These are phyloP conservation scores for Cladosporium velox DNA, from an alignment of 2,329 filamentous ascomycete species.

Conservation along the genomic window DNA sequence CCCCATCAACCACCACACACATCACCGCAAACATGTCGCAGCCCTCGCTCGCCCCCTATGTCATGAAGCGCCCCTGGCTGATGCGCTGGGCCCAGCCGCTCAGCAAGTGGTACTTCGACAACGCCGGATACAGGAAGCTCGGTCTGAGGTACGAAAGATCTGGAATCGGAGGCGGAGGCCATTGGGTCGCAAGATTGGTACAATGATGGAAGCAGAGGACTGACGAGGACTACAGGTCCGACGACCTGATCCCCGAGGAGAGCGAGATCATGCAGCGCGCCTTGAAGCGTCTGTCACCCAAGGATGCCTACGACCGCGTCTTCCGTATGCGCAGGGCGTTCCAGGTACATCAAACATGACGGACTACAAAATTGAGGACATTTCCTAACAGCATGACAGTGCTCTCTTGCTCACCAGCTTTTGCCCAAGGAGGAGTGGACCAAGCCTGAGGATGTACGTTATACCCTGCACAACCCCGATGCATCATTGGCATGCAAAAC, in stretches of 20 bases:
- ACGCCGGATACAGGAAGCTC: slow-evolving; percentile 88
- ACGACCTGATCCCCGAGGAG: slow-evolving; percentile 95
- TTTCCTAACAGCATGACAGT: slow-evolving; percentile 46
- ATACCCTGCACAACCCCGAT: not conserved
- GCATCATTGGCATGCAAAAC: not conserved
- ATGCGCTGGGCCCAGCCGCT: slow-evolving; percentile 75
- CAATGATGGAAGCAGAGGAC: slow-evolving; percentile 2
- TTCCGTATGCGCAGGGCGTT: slow-evolving; percentile 95
- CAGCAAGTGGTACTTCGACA: slow-evolving; percentile 84
- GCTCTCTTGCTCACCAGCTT: slow-evolving; percentile 66
- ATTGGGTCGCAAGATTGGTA: not conserved
- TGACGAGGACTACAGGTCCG: slow-evolving; percentile 62
- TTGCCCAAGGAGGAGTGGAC: slow-evolving; percentile 67
- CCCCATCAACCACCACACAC: slow-evolving; percentile 28
- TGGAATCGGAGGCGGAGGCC: slow-evolving; percentile 10
- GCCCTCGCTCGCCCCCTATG: slow-evolving; percentile 71
- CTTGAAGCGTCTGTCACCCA: slow-evolving; percentile 83
- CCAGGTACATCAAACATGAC: slow-evolving; percentile 61
- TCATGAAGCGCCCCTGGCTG: slow-evolving; percentile 85
- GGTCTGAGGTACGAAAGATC: slow-evolving; percentile 71
- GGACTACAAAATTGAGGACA: not conserved
- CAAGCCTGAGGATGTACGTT: slow-evolving; percentile 64
- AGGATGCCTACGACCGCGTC: slow-evolving; percentile 94
- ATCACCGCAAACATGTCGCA: slow-evolving; percentile 61
- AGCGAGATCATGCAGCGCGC: slow-evolving; percentile 82